A percentile compares a stretch with the other conserved stretches of the same genome.
These are phyloP conservation scores for Psilocybe tampanensis DNA, from an alignment of 768 basidiomycete genomes.

Conservation along the genomic window DNA sequence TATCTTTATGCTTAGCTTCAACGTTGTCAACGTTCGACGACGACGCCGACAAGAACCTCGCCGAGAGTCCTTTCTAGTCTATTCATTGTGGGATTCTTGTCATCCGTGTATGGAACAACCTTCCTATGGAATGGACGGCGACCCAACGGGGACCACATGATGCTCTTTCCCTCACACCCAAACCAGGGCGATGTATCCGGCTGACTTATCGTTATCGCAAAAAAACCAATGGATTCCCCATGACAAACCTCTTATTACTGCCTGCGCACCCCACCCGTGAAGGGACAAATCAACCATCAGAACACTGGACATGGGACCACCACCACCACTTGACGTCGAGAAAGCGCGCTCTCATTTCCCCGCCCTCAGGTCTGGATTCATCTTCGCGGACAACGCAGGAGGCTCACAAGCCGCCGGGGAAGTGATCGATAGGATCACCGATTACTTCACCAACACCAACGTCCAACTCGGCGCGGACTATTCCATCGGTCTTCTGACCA, in stretches of 20 bases:
- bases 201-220: neutral
- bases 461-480: slow-evolving; percentile 77
- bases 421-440: slow-evolving; percentile 60
- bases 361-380: slow-evolving; percentile 55
- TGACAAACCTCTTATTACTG: neutral
- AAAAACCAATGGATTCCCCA: neutral
- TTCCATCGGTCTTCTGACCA: slow-evolving; percentile 54
- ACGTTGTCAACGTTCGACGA: too few species aligned
- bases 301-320: neutral
- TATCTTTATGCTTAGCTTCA: too few species aligned
- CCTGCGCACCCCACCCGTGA: neutral
- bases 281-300: neutral
- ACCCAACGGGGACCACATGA: neutral
- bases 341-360: slow-evolving; percentile 66
- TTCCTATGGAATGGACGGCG: neutral
- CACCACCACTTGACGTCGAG: slow-evolving; percentile 37
- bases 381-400: slow-evolving; percentile 79
- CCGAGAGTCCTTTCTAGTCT: neutral
- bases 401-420: slow-evolving; percentile 63
- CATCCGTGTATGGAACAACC: neutral
- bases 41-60: too few species aligned
- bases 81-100: neutral
- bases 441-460: slow-evolving; percentile 74
- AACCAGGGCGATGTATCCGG: neutral
- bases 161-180: neutral